These are phyloP conservation scores for Globisporangium lucens DNA, from an alignment of 352 stramenopile genomes.

Conservation along the genomic window DNA sequence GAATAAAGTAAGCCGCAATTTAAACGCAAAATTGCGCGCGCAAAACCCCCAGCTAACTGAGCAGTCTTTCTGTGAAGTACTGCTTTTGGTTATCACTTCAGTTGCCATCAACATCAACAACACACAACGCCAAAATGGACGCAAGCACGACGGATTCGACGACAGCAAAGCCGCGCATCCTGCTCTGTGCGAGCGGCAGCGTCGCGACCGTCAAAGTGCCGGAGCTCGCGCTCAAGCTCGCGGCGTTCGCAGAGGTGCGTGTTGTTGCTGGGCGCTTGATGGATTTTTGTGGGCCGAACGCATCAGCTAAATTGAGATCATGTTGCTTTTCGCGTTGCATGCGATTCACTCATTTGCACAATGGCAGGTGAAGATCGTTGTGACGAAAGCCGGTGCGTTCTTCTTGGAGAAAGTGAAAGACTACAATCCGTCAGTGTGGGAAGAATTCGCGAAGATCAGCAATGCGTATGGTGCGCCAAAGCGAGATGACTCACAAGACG, in stretches of 20 bases:
- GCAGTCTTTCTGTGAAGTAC: too few relatives aligned
- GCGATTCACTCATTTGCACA: not conserved
- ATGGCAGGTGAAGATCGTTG: constrained; percentile 66
- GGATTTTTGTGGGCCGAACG: not conserved
- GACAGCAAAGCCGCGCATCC: constrained; percentile 39
- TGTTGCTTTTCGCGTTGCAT: not conserved
- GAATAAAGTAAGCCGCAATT: too few relatives aligned
- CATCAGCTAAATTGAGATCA: not conserved
- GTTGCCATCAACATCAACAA: too few relatives aligned
- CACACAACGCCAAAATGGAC: constrained; percentile 5
- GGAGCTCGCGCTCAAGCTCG: constrained; percentile 67
- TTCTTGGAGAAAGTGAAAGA: constrained; percentile 74
- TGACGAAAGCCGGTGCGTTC: constrained; percentile 81
- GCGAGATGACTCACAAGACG: not conserved
- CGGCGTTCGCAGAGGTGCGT: constrained; percentile 51
- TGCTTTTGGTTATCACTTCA: too few relatives aligned
- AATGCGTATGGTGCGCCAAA: not conserved
- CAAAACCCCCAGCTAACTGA: too few relatives aligned
- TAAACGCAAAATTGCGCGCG: too few relatives aligned
- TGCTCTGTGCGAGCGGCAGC: constrained; percentile 81
- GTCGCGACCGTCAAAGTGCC: constrained; percentile 88
- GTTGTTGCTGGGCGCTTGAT: too few relatives aligned
- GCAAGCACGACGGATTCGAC: not conserved
- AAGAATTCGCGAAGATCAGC: constrained; percentile 36
- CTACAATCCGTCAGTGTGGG: constrained; percentile 60